These are phyloP conservation scores for Nannochloropsis salina DNA, from an alignment of 108 stramenopile species.

Conservation along the genomic window DNA sequence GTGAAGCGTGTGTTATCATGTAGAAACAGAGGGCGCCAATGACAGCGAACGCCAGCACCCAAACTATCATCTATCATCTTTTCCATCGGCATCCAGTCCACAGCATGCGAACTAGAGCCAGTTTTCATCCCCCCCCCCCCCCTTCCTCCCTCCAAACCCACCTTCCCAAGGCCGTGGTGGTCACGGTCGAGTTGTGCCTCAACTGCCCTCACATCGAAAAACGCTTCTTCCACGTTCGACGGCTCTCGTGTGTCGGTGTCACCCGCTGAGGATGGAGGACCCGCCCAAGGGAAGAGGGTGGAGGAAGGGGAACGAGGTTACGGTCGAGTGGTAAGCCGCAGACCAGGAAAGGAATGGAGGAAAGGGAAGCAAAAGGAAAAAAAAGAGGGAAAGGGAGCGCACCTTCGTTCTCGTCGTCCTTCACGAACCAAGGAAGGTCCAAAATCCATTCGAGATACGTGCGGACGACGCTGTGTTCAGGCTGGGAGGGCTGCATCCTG, in stretches of 20 bases:
- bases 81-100: too few relatives aligned
- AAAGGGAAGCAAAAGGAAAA: background rate
- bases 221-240: background rate
- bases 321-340: background rate
- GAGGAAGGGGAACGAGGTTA: too few relatives aligned
- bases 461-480: constrained; percentile 35
- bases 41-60: too few relatives aligned
- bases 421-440: constrained; percentile 31
- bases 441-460: constrained; percentile 37
- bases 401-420: constrained; percentile 11
- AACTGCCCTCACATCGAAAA: constrained; percentile 19
- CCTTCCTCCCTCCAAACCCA: background rate
- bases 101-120: too few relatives aligned
- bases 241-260: too few relatives aligned
- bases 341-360: background rate
- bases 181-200: constrained; percentile 35
- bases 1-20: too few relatives aligned
- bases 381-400: background rate
- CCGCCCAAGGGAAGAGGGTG: too few relatives aligned
- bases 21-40: too few relatives aligned
- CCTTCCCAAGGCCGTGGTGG: constrained; percentile 40
- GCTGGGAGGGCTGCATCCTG: constrained; percentile 37
- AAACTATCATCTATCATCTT: too few relatives aligned
- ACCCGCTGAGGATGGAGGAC: too few relatives aligned
- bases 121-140: background rate